phyloP scores from a whole-genome alignment of 73 alveolate genomes.

The Paramecium tetraurelia region DNA sequence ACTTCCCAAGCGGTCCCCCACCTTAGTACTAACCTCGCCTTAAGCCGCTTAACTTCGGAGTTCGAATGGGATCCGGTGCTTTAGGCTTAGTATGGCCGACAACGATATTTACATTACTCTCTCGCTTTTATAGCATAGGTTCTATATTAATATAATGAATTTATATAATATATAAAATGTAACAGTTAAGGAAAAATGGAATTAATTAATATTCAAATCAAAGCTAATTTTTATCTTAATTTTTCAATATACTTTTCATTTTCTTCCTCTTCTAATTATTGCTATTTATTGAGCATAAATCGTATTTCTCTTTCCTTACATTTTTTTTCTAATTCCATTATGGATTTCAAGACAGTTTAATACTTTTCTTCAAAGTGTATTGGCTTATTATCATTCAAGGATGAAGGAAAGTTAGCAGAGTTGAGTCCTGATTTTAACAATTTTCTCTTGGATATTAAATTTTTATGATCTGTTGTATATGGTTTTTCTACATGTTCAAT shows the following conservation, averaged over 20 bases:
- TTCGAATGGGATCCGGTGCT: slow-evolving; percentile 99
- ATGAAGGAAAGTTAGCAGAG: not conserved
- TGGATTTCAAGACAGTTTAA: not conserved
- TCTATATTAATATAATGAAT: not conserved
- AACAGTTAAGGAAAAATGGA: not conserved
- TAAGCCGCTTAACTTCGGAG: slow-evolving; percentile 99
- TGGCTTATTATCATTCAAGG: not conserved
- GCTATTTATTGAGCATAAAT: not conserved
- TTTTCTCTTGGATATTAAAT: not conserved
- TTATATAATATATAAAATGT: too few relatives aligned
- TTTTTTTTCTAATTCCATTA: not conserved
- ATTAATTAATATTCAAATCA: not conserved
- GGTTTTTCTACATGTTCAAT: not conserved
- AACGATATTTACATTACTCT: slow-evolving; percentile 52
- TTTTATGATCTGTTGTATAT: not conserved
- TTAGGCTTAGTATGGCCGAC: slow-evolving; percentile 99
- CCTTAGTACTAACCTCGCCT: slow-evolving; percentile 99
- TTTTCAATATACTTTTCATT: not conserved
- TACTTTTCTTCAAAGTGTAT: not conserved
- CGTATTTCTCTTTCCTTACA: not conserved
- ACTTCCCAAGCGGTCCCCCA: slow-evolving; percentile 99
- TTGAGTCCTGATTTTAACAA: not conserved
- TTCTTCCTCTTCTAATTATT: not conserved
- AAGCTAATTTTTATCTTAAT: not conserved
- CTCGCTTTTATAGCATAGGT: not conserved